These are phyloP conservation scores for Magnolia changhungtana DNA, from an alignment of 164 flowering plant genomes.

Conservation along the genomic window DNA sequence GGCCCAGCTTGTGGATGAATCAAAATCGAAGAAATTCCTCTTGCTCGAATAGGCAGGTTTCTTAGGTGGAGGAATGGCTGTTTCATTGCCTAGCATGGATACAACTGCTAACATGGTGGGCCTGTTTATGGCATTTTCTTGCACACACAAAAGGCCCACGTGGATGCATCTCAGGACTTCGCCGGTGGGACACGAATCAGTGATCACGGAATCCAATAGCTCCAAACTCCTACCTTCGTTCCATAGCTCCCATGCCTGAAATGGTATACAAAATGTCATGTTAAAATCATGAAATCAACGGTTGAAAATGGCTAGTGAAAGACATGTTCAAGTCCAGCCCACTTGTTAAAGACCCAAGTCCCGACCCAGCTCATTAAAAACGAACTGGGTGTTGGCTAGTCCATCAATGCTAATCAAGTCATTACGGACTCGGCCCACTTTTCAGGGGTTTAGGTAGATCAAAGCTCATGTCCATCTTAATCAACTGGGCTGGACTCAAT, in stretches of 20 bases:
- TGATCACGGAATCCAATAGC: background rate
- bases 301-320: background rate
- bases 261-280: background rate
- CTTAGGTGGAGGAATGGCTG: slow-evolving; percentile 21
- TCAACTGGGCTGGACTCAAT: too few species aligned
- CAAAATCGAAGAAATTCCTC: background rate
- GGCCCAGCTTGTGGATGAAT: background rate
- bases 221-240: slow-evolving; percentile 1
- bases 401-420: too few species aligned
- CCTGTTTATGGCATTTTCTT: slow-evolving; percentile 10
- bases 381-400: too few species aligned
- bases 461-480: too few species aligned
- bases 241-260: slow-evolving; percentile 10
- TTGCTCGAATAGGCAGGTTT: slow-evolving; percentile 1
- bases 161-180: slow-evolving; percentile 17
- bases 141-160: slow-evolving; percentile 16
- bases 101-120: slow-evolving; percentile 10
- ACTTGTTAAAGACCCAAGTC: too few species aligned
- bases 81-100: slow-evolving; percentile 21
- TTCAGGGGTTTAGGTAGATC: too few species aligned
- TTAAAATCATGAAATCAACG: background rate
- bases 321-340: too few species aligned
- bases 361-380: too few species aligned
- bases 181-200: background rate
- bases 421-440: too few species aligned